phyloP scores from a whole-genome alignment of 2,329 filamentous ascomycete genomes.

The Ceratocystis alfenasii region DNA sequence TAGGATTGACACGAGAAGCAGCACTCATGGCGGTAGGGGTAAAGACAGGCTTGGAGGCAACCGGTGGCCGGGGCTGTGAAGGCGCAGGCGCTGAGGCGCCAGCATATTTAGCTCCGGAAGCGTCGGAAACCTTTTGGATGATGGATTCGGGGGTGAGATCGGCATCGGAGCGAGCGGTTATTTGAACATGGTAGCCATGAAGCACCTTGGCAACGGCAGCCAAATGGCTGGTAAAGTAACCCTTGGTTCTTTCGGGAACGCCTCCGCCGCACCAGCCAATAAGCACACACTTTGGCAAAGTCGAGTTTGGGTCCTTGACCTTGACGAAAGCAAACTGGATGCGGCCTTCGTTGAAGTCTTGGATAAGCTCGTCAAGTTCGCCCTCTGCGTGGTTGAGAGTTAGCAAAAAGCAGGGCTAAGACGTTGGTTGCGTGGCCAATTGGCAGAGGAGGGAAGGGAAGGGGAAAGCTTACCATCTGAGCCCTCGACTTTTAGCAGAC shows the following conservation, averaged over 20 bases:
- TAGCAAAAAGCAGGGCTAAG: slow-evolving; percentile 10
- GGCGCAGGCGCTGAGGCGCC: slow-evolving; percentile 44
- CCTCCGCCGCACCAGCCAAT: slow-evolving; percentile 97
- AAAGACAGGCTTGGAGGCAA: slow-evolving; percentile 83
- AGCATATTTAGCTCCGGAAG: slow-evolving; percentile 90
- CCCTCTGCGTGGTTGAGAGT: slow-evolving; percentile 52
- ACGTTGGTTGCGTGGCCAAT: slow-evolving; percentile 1
- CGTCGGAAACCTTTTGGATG: slow-evolving; percentile 84
- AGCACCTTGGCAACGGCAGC: slow-evolving; percentile 82
- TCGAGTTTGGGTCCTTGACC: slow-evolving; percentile 86
- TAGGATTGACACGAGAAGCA: slow-evolving; percentile 50
- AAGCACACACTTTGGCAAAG: slow-evolving; percentile 79
- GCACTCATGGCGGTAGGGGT: slow-evolving; percentile 54
- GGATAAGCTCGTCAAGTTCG: slow-evolving; percentile 76
- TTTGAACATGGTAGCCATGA: slow-evolving; percentile 94
- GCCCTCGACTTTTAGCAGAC: slow-evolving; percentile 83
- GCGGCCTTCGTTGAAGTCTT: slow-evolving; percentile 92
- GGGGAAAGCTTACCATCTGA: slow-evolving; percentile 57
- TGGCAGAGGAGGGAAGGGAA: not conserved
- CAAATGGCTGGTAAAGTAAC: slow-evolving; percentile 93
- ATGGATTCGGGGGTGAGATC: slow-evolving; percentile 82
- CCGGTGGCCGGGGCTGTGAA: slow-evolving; percentile 39
- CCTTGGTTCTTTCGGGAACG: slow-evolving; percentile 95
- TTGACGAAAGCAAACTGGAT: slow-evolving; percentile 96
- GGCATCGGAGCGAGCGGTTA: slow-evolving; percentile 82